Evolutionary conservation across 768 basidiomycete genomes (phyloP), one percentile per base, ranked within the genome.

Genomic region (Cyclocybe aegerita): DNA sequence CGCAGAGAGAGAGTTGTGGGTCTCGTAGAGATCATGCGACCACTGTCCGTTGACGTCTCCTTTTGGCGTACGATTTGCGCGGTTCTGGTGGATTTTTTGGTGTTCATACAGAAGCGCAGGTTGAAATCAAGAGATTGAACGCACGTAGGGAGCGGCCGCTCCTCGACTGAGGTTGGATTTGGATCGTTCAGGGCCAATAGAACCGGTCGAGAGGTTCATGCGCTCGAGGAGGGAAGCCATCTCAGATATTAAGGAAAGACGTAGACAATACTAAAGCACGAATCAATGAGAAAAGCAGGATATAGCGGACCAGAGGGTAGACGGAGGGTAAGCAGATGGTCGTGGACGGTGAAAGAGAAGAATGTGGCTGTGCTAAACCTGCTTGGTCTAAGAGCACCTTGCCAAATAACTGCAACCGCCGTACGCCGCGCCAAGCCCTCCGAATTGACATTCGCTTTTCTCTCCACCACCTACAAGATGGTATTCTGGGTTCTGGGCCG

Each of bases 1-100:
- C 15, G 83, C 73, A 29, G 79, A 79, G 49, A 88, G 79, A 10
- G 81, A 81, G 63, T 82, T 80, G 57, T 79, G 77, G 7, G 73
- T 67, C 50, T 86, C 82, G 57, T 70, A 90, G 46, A 89, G 66
- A 65, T 90, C 88, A 59, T 90, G 88, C 36, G 84, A 75, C 88
- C 88, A 90, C 36, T 72, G 73, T 14, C 76, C 72, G 55, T 90
- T 82, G 36, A 81, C 61, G 60, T 89, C 80, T 63, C 85, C 84
- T 62, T 85, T 87, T 31, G 83, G 83, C 16, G 74, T 70, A 16
- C 80, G 78, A 37, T 70, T 76, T 35, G 76, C 66, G 43, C 83
- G 81, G 54, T 70, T 74, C 65, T 82, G 73, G 46, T 49, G 54
- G 53, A 54, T 52, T 41, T 41, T 47, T 34, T 37, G 57, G 46